These are phyloP conservation scores for Aspergillus brasiliensis DNA, from an alignment of 2,329 filamentous ascomycete species.

Conservation along the genomic window DNA sequence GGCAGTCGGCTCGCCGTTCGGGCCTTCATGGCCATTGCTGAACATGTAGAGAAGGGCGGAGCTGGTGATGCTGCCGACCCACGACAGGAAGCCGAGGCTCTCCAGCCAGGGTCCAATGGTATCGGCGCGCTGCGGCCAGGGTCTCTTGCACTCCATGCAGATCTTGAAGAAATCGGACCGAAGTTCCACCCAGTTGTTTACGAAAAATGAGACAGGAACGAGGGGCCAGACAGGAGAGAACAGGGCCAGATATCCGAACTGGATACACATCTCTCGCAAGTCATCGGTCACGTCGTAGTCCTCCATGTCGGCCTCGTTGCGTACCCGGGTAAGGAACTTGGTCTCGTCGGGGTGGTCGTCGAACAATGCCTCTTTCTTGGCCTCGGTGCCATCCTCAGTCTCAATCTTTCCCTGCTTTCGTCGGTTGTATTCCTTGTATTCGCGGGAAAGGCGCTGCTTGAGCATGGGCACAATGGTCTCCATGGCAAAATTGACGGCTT, in stretches of 20 bases:
- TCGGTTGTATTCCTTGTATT: conserved; percentile 56
- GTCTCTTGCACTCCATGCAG: conserved; percentile 83
- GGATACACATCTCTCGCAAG: conserved; percentile 91
- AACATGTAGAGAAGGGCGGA: conserved; percentile 90
- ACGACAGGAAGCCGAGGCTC: conserved; percentile 83
- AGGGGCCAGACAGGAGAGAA: conserved; percentile 96
- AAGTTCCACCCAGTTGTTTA: conserved; percentile 97
- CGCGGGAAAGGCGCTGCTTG: conserved; percentile 76
- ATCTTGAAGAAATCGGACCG: conserved; percentile 96
- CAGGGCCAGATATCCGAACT: conserved; percentile 85
- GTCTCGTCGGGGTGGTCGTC: conserved; percentile 77
- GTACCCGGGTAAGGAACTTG: conserved; percentile 78
- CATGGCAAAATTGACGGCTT: conserved; percentile 83
- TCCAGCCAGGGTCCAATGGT: conserved; percentile 95
- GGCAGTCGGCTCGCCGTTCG: conserved; percentile 51
- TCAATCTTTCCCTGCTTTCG: conserved; percentile 29
- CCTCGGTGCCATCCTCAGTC: conserved; percentile 22
- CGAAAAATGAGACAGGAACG: conserved; percentile 81
- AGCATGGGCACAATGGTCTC: conserved; percentile 84
- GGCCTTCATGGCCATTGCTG: conserved; percentile 61
- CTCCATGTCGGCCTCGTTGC: conserved; percentile 79
- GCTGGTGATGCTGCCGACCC: conserved; percentile 88
- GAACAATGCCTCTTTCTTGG: conserved; percentile 41
- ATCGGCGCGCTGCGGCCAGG: conserved; percentile 85
- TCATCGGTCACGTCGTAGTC: conserved; percentile 91